Evolutionary conservation across 768 basidiomycete species (phyloP).

Genomic region (Auricularia sp.): DNA sequence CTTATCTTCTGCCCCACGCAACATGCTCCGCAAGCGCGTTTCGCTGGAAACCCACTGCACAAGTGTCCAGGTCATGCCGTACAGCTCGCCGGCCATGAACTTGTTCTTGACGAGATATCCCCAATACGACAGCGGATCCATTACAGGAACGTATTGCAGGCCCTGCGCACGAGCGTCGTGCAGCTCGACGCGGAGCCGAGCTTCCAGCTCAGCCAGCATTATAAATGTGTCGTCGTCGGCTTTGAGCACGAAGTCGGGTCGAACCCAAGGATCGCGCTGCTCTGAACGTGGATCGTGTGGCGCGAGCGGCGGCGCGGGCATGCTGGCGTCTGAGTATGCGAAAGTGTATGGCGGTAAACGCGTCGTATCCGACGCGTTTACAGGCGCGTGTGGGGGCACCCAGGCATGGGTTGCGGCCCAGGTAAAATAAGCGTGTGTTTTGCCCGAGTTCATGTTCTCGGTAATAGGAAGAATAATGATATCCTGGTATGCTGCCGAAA

Average conservation of each 20-base stretch:
- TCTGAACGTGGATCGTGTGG: conserved; percentile 59
- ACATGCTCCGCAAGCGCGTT: conserved; percentile 50
- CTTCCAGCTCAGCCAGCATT: conserved; percentile 88
- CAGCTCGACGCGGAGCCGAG: conserved; percentile 72
- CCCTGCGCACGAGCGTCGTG: conserved; percentile 33
- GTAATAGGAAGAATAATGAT: conserved; percentile 71
- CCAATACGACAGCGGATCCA: conserved; percentile 77
- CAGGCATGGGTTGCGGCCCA: conserved; percentile 90
- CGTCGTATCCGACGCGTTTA: conserved; percentile 25
- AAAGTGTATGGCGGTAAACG: conserved; percentile 34
- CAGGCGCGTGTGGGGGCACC: conserved; percentile 66
- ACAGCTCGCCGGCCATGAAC: conserved; percentile 94
- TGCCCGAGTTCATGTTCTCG: conserved; percentile 96
- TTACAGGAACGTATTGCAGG: conserved; percentile 4
- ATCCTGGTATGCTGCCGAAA: conserved; percentile 62
- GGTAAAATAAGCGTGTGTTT: conserved; percentile 81
- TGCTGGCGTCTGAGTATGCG: conserved; percentile 55
- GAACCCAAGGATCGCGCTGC: conserved; percentile 53
- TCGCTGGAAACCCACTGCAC: conserved; percentile 82
- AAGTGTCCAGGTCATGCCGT: conserved; percentile 80
- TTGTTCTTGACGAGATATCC: conserved; percentile 83
- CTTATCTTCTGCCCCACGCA: conserved; percentile 85
- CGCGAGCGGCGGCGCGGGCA: conserved; percentile 49
- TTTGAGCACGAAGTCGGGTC: conserved; percentile 88
- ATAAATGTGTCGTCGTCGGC: conserved; percentile 94